Percentiles rank a stretch among this genome's conserved stretches.
phyloP scores from a whole-genome alignment of 2,329 filamentous ascomycete species.

The Diaporthe ampelina region DNA sequence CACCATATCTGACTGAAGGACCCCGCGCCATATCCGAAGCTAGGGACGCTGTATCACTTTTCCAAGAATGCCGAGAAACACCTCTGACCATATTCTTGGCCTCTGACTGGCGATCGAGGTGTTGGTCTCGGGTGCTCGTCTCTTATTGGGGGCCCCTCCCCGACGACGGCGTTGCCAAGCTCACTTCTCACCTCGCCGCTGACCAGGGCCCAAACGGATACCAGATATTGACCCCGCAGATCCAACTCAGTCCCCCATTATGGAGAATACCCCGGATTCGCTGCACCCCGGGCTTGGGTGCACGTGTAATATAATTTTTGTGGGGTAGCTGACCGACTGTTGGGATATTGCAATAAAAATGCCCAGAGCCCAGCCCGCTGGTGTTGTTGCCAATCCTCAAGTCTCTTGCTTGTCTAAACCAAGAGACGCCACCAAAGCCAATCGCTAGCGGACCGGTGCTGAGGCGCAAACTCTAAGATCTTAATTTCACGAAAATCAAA shows the following conservation, averaged over 20 bases:
- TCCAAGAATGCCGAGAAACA: constrained; percentile 19
- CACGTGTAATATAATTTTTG: not conserved
- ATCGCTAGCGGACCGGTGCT: not conserved
- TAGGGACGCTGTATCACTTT: not conserved
- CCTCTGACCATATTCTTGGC: constrained; percentile 7
- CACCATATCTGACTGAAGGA: constrained; percentile 11
- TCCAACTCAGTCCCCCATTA: not conserved
- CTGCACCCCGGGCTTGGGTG: constrained; percentile 17
- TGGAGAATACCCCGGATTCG: constrained; percentile 17
- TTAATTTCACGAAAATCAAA: not conserved
- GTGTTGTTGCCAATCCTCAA: constrained; percentile 2
- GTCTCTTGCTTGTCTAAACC: constrained; percentile 4
- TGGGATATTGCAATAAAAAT: constrained; percentile 21
- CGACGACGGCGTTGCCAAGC: constrained; percentile 15
- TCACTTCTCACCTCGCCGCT: constrained; percentile 14
- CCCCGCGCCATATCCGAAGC: constrained; percentile 10
- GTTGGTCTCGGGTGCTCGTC: not conserved
- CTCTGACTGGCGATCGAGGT: constrained; percentile 15
- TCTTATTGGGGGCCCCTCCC: constrained; percentile 14
- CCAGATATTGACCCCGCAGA: constrained; percentile 18
- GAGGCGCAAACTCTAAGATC: not conserved
- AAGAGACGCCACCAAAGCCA: not conserved
- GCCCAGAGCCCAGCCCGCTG: constrained; percentile 16
- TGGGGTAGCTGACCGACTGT: constrained; percentile 8
- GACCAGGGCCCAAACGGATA: not conserved